Evolutionary conservation across 2,329 filamentous ascomycete species (phyloP).

Genomic region (Macroventuria anomochaeta): DNA sequence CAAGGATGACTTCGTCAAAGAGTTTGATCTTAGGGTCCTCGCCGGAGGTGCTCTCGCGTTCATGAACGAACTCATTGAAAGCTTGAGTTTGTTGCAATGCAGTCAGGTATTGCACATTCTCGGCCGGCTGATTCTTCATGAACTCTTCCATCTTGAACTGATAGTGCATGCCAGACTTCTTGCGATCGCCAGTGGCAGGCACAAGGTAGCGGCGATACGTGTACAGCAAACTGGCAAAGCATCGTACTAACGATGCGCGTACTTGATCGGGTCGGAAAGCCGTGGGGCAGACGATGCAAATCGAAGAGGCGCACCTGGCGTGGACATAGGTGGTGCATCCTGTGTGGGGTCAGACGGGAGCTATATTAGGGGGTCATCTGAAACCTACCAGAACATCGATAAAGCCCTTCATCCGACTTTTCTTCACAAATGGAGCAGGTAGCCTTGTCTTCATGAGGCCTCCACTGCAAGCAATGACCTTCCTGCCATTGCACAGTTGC

Average conservation of each 20-base stretch:
- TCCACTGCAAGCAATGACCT: slow-evolving; percentile 79
- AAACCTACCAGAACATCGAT: slow-evolving; percentile 67
- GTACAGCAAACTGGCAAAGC: slow-evolving; percentile 72
- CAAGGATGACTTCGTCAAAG: slow-evolving; percentile 84
- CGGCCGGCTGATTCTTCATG: slow-evolving; percentile 67
- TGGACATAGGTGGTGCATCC: slow-evolving; percentile 66
- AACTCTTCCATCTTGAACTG: slow-evolving; percentile 72
- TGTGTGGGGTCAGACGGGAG: slow-evolving; percentile 31
- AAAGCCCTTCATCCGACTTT: slow-evolving; percentile 74
- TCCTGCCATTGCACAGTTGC: slow-evolving; percentile 84
- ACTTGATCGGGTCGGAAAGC: slow-evolving; percentile 72
- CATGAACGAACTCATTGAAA: slow-evolving; percentile 86
- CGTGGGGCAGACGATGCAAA: slow-evolving; percentile 70
- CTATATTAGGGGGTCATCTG: slow-evolving; percentile 6
- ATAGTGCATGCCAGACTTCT: slow-evolving; percentile 67
- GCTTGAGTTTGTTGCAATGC: slow-evolving; percentile 70
- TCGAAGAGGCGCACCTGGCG: slow-evolving; percentile 63
- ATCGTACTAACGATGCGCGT: slow-evolving; percentile 71
- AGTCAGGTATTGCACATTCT: slow-evolving; percentile 69
- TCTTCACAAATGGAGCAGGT: slow-evolving; percentile 79
- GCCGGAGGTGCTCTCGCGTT: slow-evolving; percentile 71
- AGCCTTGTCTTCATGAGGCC: slow-evolving; percentile 63
- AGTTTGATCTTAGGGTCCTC: slow-evolving; percentile 72
- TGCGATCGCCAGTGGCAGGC: slow-evolving; percentile 65
- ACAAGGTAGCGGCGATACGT: slow-evolving; percentile 70